Evolutionary conservation across 805 yeast genomes (phyloP).

Genomic region (Metschnikowia matae): DNA sequence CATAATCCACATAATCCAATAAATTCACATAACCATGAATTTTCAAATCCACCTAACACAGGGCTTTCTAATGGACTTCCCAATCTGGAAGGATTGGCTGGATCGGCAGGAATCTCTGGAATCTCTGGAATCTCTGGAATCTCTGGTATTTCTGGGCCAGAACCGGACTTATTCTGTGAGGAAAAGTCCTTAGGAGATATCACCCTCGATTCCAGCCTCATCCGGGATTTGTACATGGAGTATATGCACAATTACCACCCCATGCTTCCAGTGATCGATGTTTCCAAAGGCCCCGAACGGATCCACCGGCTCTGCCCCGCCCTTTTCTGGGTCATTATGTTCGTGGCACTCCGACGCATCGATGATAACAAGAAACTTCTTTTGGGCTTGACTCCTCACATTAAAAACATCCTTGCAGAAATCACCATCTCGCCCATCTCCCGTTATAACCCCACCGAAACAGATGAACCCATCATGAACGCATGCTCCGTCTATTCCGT

Average conservation of each 20-base stretch:
- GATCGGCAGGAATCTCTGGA: no score
- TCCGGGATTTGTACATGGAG: constrained; percentile 60
- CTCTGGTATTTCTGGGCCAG: no score
- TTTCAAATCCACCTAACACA: no score
- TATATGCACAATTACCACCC: constrained; percentile 79
- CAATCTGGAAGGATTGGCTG: no score
- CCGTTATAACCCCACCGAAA: constrained; percentile 72
- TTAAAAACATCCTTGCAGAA: constrained; percentile 78
- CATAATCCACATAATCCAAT: no score
- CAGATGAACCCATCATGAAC: constrained; percentile 76
- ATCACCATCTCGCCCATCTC: constrained; percentile 88
- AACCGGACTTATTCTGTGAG: constrained; percentile 44
- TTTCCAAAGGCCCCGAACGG: constrained; percentile 74
- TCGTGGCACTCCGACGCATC: constrained; percentile 72
- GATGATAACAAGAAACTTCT: constrained; percentile 40
- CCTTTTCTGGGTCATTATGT: constrained; percentile 89
- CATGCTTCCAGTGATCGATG: constrained; percentile 82
- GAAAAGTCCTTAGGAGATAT: constrained; percentile 73
- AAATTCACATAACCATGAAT: no score
- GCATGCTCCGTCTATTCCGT: constrained; percentile 91
- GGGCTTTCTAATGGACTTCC: no score
- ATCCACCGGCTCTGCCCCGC: constrained; percentile 80
- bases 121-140: no score
- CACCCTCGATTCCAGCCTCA: constrained; percentile 55
- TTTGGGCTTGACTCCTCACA: constrained; percentile 58